phyloP scores from a whole-genome alignment of 2,329 filamentous ascomycete species.

The Myriosclerotinia curreyana region DNA sequence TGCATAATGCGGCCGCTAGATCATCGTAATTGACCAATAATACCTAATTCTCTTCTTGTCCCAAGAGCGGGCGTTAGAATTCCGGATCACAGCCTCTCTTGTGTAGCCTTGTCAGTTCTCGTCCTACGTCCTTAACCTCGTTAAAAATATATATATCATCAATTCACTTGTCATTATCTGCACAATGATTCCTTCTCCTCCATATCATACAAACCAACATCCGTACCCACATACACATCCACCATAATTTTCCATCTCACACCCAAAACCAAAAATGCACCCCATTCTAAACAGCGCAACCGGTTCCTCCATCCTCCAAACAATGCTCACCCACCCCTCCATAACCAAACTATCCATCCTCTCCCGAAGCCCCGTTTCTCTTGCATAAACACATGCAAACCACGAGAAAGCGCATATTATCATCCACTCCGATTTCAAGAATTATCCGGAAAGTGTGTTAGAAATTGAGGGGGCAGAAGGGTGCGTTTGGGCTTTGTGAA shows the following conservation, averaged over 20 bases:
- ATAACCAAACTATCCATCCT: slow-evolving; percentile 67
- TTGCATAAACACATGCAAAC: slow-evolving; percentile 55
- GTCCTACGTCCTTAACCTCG: not conserved
- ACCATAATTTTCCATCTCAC: not conserved
- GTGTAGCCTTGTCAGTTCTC: not conserved
- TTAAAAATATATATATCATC: not conserved
- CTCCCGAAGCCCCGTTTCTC: slow-evolving; percentile 60
- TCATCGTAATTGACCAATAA: not conserved
- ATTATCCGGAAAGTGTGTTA: slow-evolving; percentile 57
- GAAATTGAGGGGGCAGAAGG: slow-evolving; percentile 60
- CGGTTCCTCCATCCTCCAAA: slow-evolving; percentile 58
- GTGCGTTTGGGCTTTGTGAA: slow-evolving; percentile 72
- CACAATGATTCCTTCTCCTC: not conserved
- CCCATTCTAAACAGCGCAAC: slow-evolving; percentile 68
- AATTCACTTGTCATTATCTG: not conserved
- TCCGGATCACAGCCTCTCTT: not conserved
- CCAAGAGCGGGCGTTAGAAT: not conserved
- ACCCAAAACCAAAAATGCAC: slow-evolving; percentile 47
- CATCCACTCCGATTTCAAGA: slow-evolving; percentile 63
- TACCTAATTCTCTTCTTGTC: not conserved
- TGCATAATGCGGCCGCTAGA: not conserved
- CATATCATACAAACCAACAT: not conserved
- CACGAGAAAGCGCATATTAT: slow-evolving; percentile 59
- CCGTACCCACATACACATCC: not conserved
- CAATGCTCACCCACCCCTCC: slow-evolving; percentile 52